Percentiles rank a stretch among this genome's conserved stretches.
phyloP scores from a whole-genome alignment of 78 protist species.

The Dictyostelium capitatum region DNA sequence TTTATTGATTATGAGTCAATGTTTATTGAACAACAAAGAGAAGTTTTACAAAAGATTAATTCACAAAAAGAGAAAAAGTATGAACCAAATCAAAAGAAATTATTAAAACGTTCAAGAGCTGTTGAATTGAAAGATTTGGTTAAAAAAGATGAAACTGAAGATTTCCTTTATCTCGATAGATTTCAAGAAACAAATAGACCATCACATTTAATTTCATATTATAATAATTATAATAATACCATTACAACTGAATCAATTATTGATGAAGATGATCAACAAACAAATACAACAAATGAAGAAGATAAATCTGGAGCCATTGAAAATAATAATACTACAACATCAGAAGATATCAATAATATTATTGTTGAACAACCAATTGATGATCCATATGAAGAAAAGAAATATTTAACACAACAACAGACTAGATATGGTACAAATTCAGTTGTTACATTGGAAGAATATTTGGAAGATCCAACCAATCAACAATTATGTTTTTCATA shows the following conservation, averaged over 20 bases:
- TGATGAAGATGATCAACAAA: neutral
- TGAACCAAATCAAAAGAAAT: neutral
- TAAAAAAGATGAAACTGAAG: constrained; percentile 40
- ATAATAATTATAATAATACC: too few relatives aligned
- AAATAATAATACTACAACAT: neutral
- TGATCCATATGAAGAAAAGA: neutral
- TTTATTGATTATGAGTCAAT: neutral
- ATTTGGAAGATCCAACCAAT: neutral
- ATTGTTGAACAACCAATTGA: neutral
- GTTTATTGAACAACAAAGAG: constrained; percentile 1
- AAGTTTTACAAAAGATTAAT: neutral
- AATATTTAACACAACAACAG: neutral
- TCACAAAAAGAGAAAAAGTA: neutral
- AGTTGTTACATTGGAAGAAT: neutral
- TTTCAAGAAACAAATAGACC: neutral
- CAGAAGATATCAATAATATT: neutral
- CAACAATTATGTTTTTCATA: constrained; percentile 24
- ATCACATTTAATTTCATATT: neutral
- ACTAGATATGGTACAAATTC: constrained; percentile 1
- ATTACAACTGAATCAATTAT: neutral
- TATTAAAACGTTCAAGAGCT: neutral
- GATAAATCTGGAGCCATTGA: neutral
- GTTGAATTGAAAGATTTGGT: neutral
- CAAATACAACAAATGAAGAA: neutral
- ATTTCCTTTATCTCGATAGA: constrained; percentile 9